These are phyloP conservation scores for Trichoderma sp. DNA, from an alignment of 2,329 filamentous ascomycete genomes.

Conservation along the genomic window DNA sequence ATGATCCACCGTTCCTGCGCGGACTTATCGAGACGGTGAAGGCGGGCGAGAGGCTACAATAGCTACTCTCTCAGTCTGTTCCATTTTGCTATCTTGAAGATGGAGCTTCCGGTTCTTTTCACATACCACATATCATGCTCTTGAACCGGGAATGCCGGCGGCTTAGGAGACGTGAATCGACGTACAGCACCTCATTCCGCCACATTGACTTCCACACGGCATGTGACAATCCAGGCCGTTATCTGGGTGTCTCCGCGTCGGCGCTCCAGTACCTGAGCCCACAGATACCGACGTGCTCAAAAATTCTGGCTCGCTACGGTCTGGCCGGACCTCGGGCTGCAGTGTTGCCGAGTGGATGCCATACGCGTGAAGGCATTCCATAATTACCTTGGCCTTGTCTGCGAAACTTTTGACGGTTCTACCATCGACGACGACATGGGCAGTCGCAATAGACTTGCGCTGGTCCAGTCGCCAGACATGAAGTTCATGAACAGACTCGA, in stretches of 20 bases:
- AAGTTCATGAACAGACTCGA: slow-evolving; percentile 69
- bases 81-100: neutral
- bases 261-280: slow-evolving; percentile 26
- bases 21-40: neutral
- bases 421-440: slow-evolving; percentile 65
- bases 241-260: slow-evolving; percentile 28
- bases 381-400: slow-evolving; percentile 60
- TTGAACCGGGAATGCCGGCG: neutral
- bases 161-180: slow-evolving; percentile 11
- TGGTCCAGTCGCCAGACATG: slow-evolving; percentile 76
- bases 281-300: slow-evolving; percentile 23
- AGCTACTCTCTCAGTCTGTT: neutral
- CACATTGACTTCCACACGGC: slow-evolving; percentile 53
- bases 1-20: neutral
- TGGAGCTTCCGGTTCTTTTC: neutral
- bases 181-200: slow-evolving; percentile 54
- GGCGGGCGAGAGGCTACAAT: neutral
- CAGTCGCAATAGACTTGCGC: slow-evolving; percentile 67
- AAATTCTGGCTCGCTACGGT: neutral
- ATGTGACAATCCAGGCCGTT: slow-evolving; percentile 48
- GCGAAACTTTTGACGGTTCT: slow-evolving; percentile 60
- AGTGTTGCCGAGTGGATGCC: slow-evolving; percentile 72
- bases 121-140: neutral
- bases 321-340: slow-evolving; percentile 58
- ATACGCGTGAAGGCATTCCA: slow-evolving; percentile 71